Conservation (phyloP, 495 filamentous ascomycete genomes). For the Penicillium goetzii region DNA sequence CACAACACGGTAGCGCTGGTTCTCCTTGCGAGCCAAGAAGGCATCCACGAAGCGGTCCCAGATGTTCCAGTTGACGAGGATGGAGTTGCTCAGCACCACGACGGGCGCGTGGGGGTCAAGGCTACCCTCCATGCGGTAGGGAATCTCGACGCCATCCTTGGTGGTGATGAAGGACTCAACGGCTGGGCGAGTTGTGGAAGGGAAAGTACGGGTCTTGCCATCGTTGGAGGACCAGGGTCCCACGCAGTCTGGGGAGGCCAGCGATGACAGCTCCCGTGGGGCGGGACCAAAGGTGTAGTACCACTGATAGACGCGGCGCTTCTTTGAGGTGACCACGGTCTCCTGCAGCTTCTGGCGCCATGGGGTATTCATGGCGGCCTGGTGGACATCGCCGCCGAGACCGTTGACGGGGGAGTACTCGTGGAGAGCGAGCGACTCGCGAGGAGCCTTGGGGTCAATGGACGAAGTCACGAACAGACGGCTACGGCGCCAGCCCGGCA, state of each 20-base stretch:
- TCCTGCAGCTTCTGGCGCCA: conserved; percentile 58
- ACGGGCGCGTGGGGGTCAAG: conserved; percentile 65
- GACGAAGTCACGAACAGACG: conserved; percentile 64
- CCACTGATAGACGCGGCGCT: conserved; percentile 64
- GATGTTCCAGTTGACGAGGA: conserved; percentile 72
- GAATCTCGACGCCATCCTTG: conserved; percentile 65
- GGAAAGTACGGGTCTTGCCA: conserved; percentile 52
- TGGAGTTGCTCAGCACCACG: conserved; percentile 74
- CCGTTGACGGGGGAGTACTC: conserved; percentile 70
- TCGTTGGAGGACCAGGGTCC: conserved; percentile 58
- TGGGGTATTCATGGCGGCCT: conserved; percentile 61
- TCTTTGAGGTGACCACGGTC: conserved; percentile 59
- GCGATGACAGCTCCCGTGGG: conserved; percentile 63
- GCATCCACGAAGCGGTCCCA: conserved; percentile 71
- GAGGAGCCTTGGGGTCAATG: conserved; percentile 51
- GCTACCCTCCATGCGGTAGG: conserved; percentile 76
- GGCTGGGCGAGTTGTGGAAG: conserved; percentile 54
- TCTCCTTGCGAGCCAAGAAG: conserved; percentile 59
- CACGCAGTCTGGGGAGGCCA: conserved; percentile 40
- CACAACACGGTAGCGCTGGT: conserved; percentile 69
- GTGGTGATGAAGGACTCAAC: conserved; percentile 70
- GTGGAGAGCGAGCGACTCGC: conserved; percentile 67
- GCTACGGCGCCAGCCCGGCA: conserved; percentile 76
- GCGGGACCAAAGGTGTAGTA: conserved; percentile 79
- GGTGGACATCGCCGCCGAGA: conserved; percentile 63